Evolutionary conservation across 1,284 basidiomycete genomes (phyloP).

Genomic region (Papiliotrema laurentii): DNA sequence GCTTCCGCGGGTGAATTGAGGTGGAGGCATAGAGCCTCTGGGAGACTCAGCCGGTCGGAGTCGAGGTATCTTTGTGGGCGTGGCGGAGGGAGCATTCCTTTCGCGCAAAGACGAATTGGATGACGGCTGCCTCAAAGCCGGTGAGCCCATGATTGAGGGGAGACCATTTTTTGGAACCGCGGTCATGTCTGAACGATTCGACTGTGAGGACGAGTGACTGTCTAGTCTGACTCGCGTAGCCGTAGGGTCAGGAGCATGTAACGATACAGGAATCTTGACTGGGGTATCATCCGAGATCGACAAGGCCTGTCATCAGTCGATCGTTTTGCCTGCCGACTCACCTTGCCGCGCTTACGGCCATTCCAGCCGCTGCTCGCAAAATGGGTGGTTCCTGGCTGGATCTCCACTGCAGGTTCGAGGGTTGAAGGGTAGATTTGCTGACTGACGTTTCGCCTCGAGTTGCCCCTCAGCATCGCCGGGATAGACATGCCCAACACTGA

Average conservation of each 20-base stretch:
- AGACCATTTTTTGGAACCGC: conserved; percentile 60
- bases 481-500: conserved; percentile 57
- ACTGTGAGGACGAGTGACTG: conserved; percentile 1
- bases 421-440: conserved; percentile 18
- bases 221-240: background rate
- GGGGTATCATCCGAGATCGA: conserved; percentile 65
- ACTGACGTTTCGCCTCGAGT: conserved; percentile 62
- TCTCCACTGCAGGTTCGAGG: conserved; percentile 7
- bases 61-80: conserved; percentile 88
- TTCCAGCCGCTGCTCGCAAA: conserved; percentile 72
- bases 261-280: conserved; percentile 6
- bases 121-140: conserved; percentile 63
- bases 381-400: conserved; percentile 8
- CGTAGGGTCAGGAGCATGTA: background rate
- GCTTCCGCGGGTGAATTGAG: conserved; percentile 14
- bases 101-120: conserved; percentile 26
- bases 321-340: conserved; percentile 48
- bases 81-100: conserved; percentile 35
- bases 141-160: conserved; percentile 84
- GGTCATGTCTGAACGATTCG: conserved; percentile 27
- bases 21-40: conserved; percentile 28
- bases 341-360: conserved; percentile 88
- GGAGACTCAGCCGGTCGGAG: conserved; percentile 55
- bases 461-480: conserved; percentile 73
- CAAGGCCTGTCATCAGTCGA: conserved; percentile 58